Evolutionary conservation across 768 basidiomycete species (phyloP).

Genomic region (Podaxis sp.): DNA sequence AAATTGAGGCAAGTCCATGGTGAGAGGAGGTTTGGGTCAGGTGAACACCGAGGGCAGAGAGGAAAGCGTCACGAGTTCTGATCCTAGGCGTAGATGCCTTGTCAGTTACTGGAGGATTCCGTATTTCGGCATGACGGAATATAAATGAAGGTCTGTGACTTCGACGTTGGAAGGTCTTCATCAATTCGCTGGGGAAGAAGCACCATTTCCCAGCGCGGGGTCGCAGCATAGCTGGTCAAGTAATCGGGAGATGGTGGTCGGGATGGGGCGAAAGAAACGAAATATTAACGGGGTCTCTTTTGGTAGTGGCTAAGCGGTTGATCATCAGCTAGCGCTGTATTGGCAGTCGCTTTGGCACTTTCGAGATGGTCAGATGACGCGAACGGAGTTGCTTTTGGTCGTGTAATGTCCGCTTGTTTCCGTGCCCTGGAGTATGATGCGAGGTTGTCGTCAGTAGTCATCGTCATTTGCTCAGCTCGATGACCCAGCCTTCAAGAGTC

Average conservation of each 20-base stretch:
- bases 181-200: constrained; percentile 10
- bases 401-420: neutral
- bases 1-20: neutral
- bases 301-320: neutral
- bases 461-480: neutral
- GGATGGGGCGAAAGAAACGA: neutral
- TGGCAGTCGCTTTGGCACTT: neutral
- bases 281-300: neutral
- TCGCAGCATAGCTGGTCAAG: neutral
- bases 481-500: neutral
- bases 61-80: neutral
- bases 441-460: neutral
- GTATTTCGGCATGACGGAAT: neutral
- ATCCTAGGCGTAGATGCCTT: neutral
- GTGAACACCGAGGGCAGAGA: neutral
- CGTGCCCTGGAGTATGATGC: neutral
- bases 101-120: neutral
- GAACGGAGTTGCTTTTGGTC: neutral
- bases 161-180: neutral
- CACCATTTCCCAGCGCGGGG: neutral
- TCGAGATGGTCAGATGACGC: neutral
- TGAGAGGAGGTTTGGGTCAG: neutral
- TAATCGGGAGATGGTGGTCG: neutral
- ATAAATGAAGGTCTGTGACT: neutral
- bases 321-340: neutral